Conservation (phyloP, 2,329 filamentous ascomycete genomes). For the Diaporthe capsici region DNA sequence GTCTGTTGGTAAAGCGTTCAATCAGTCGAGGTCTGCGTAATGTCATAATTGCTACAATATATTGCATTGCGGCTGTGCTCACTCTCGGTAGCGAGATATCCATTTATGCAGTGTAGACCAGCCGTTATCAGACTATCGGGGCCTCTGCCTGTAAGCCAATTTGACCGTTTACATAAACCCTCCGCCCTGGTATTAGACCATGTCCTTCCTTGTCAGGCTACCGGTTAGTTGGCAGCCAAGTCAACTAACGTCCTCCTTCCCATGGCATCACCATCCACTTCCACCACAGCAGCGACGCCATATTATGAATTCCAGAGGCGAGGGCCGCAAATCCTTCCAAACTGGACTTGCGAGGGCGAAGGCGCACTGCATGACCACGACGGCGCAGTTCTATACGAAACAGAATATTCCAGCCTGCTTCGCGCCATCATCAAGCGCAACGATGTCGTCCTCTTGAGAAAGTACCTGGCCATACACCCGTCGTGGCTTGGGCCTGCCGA, state of each 20-base stretch:
- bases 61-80: background rate
- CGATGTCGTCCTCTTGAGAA: slow-evolving; percentile 15
- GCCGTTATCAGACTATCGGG: background rate
- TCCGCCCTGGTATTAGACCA: background rate
- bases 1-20: too few species aligned
- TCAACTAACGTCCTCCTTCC: background rate
- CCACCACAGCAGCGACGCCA: background rate
- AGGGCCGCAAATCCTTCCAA: slow-evolving; percentile 1
- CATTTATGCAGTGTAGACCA: background rate
- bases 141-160: background rate
- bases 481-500: background rate
- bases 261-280: background rate
- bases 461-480: background rate
- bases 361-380: slow-evolving; percentile 11
- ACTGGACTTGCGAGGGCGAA: background rate
- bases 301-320: background rate
- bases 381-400: slow-evolving; percentile 13
- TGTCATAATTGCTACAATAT: background rate
- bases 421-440: slow-evolving; percentile 11
- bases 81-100: background rate
- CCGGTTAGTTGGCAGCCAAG: background rate
- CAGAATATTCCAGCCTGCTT: background rate
- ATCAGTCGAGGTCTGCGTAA: background rate
- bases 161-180: background rate
- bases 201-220: background rate